These are phyloP conservation scores for Globisporangium perplexum DNA, from an alignment of 352 stramenopile genomes.

Conservation along the genomic window DNA sequence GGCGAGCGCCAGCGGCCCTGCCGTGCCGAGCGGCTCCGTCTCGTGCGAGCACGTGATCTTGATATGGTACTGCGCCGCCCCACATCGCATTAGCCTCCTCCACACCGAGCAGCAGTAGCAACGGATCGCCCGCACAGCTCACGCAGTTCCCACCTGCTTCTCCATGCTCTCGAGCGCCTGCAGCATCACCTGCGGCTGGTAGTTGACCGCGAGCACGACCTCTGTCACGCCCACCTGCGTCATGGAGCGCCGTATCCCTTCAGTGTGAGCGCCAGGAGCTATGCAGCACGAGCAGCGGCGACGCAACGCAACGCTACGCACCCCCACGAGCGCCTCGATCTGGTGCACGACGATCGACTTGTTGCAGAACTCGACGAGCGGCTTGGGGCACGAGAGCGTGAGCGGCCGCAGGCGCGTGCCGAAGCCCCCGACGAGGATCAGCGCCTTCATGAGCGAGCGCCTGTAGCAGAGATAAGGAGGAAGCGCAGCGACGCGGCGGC, in stretches of 20 bases:
- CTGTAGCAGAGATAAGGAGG: not conserved
- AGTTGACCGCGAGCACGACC: constrained; percentile 88
- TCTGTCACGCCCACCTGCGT: constrained; percentile 80
- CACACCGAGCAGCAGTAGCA: no score
- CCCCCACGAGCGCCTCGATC: constrained; percentile 82
- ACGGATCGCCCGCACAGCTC: no score
- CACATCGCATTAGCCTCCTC: no score
- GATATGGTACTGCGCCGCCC: constrained; percentile 63
- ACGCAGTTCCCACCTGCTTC: constrained; percentile 43
- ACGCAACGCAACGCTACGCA: constrained; percentile 20
- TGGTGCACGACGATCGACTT: constrained; percentile 89
- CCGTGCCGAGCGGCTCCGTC: constrained; percentile 78
- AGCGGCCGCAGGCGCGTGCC: constrained; percentile 86
- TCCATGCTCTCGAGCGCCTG: constrained; percentile 76
- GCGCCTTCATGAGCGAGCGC: constrained; percentile 73
- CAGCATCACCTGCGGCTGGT: constrained; percentile 87
- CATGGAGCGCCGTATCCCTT: no score
- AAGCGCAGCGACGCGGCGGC: not conserved
- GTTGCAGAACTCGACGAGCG: constrained; percentile 90
- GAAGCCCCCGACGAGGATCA: constrained; percentile 89
- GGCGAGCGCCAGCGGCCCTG: constrained; percentile 74
- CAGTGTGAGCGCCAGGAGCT: not conserved
- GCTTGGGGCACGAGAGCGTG: constrained; percentile 87
- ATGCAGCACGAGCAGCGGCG: no score
- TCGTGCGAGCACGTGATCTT: constrained; percentile 89